Evolutionary conservation across 2,329 filamentous ascomycete genomes (phyloP), one percentile per base, ranked within the genome.

Genomic region (Escovopsis weberi): DNA sequence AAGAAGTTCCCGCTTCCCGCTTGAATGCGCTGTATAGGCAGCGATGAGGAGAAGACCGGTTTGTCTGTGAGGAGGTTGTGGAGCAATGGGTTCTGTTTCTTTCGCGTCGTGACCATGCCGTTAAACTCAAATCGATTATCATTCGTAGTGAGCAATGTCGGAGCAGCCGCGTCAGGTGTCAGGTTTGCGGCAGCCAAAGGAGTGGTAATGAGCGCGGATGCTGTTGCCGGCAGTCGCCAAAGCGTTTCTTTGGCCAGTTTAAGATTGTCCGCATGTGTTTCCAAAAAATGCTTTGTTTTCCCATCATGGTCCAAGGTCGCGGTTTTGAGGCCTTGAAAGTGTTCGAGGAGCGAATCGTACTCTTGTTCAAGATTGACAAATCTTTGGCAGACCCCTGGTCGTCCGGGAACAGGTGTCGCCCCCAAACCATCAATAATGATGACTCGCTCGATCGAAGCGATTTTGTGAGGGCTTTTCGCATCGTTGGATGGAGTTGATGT

Each of bases 61-160:
- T 94, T 93, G 62, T 98, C 91, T 2, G 91, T 98, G 9, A 98
- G 72, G 1, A 98, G 75, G 53, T 95, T 96, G 62, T 98, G 87
- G 38, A 98, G 91, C 2, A 98, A 68, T 0, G 88, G 87, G 53
- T 98, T 98, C 54, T 74, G 71, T 44, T 66, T 69, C 38, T 65
- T 66, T 44, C 73, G 64, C 0, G 73, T 77, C 19, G 67, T 68
- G 3, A 76, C 72, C 46, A 70, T 71, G 26, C 64, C 66, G 2
- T 69, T 62, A 18, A 68, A 63, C 1, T 61, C 61, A 48, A 57
- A 60, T 72, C 65, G 59, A 72, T 68, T 42, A 73, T 77, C 44
- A 67, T 67, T 45, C 77, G 67, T 46, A 43, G 43, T 41, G 44
- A 48, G 41, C 52, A 48, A 44, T 28, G 33, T 43, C 33, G 42